Evolutionary conservation across 1,284 basidiomycete genomes (phyloP).

Genomic region (Malassezia globosa): DNA sequence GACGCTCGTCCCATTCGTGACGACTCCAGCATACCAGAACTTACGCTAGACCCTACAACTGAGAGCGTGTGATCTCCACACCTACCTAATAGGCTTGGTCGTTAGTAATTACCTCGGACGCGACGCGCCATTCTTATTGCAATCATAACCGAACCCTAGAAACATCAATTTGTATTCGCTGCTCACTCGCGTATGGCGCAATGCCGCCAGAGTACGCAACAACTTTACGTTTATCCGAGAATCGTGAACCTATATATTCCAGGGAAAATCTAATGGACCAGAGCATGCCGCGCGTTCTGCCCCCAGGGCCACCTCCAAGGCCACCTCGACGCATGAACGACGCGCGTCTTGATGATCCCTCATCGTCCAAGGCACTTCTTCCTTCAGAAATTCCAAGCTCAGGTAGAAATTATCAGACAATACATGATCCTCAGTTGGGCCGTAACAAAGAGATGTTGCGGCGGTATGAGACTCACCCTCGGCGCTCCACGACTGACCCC

Average conservation of each 20-base stretch:
- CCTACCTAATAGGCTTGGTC: not conserved
- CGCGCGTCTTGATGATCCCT: too few relatives aligned
- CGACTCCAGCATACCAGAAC: constrained; percentile 1
- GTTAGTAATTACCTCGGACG: not conserved
- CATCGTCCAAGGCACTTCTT: not conserved
- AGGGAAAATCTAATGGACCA: too few relatives aligned
- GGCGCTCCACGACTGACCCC: constrained; percentile 3
- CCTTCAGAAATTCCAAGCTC: constrained; percentile 2
- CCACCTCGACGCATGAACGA: too few relatives aligned
- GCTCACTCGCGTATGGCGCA: too few relatives aligned
- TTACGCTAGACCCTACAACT: constrained; percentile 10
- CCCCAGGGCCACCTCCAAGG: constrained; percentile 8
- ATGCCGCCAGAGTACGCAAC: too few relatives aligned
- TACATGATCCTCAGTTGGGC: constrained; percentile 8
- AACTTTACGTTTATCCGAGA: too few relatives aligned
- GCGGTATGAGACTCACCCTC: constrained; percentile 8
- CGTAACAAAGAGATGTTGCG: constrained; percentile 6
- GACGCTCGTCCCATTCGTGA: not conserved
- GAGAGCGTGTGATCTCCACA: constrained; percentile 14
- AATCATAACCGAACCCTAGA: too few relatives aligned
- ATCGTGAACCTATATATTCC: too few relatives aligned
- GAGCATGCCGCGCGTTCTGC: constrained; percentile 5
- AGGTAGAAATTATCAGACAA: constrained; percentile 9
- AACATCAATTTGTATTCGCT: too few relatives aligned
- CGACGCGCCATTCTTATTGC: not conserved